Percentiles rank a stretch among this genome's conserved stretches.
Conservation (phyloP, 2,329 filamentous ascomycete genomes). For the Scopulariopsis brevicaulis region DNA sequence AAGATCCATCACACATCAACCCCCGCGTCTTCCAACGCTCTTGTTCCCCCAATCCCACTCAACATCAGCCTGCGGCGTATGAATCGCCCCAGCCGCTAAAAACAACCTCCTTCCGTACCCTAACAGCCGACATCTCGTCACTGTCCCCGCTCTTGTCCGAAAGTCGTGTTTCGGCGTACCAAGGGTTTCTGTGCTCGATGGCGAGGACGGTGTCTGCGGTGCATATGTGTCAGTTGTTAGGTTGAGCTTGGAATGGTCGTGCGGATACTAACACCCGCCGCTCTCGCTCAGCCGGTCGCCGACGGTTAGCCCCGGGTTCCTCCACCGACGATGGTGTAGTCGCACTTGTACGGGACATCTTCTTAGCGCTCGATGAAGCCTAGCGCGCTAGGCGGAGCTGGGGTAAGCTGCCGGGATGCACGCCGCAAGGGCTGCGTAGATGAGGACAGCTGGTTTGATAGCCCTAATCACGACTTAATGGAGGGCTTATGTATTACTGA, state of each 20-base stretch:
- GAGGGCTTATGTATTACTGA: not conserved
- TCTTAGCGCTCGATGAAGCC: not conserved
- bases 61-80: slow-evolving; percentile 29
- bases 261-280: slow-evolving; percentile 13
- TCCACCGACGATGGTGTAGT: slow-evolving; percentile 26
- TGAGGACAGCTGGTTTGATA: not conserved
- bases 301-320: slow-evolving; percentile 29
- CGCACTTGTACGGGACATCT: slow-evolving; percentile 8
- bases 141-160: slow-evolving; percentile 4
- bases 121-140: slow-evolving; percentile 4
- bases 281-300: slow-evolving; percentile 25
- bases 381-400: not conserved
- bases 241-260: not conserved
- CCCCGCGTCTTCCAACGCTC: slow-evolving; percentile 21
- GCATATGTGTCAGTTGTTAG: not conserved
- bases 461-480: not conserved
- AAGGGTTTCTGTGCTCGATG: slow-evolving; percentile 10
- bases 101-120: slow-evolving; percentile 24
- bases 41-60: slow-evolving; percentile 26
- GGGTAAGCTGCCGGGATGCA: not conserved
- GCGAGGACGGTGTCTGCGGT: slow-evolving; percentile 9
- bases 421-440: not conserved
- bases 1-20: slow-evolving; percentile 42
- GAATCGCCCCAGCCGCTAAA: slow-evolving; percentile 27
- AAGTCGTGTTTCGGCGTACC: no score